Conservation (phyloP, 768 basidiomycete species). For the Lactarius vividus region DNA sequence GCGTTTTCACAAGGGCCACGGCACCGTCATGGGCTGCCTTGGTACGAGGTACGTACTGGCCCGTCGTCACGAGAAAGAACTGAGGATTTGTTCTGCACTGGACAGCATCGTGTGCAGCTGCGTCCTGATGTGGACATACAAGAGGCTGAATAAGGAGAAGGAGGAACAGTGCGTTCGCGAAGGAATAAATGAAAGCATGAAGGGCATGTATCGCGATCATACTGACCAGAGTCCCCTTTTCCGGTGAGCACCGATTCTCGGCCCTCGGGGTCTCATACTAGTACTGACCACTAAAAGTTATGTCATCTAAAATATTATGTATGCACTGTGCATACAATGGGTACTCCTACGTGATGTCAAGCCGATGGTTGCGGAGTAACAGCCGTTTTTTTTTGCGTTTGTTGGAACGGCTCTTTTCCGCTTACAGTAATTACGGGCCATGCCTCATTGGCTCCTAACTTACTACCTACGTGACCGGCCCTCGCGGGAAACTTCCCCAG, state of each 20-base stretch:
- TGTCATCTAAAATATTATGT: too few species aligned
- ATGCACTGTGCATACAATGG: too few species aligned
- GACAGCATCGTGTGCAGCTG: constrained; percentile 40
- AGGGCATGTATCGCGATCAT: constrained; percentile 45
- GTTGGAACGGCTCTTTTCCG: too few species aligned
- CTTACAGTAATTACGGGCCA: too few species aligned
- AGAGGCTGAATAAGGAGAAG: constrained; percentile 48
- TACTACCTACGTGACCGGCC: too few species aligned
- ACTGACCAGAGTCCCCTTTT: constrained; percentile 57
- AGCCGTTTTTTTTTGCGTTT: too few species aligned
- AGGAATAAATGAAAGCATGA: constrained; percentile 42
- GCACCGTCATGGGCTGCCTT: constrained; percentile 39
- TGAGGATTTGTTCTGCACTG: constrained; percentile 18
- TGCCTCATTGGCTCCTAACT: too few species aligned
- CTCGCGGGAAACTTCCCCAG: too few species aligned
- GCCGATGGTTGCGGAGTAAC: too few species aligned
- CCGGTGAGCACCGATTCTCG: constrained; percentile 36
- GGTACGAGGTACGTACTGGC: constrained; percentile 26
- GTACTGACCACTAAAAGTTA: too few species aligned
- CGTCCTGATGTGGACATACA: constrained; percentile 51
- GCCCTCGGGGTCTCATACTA: too few species aligned
- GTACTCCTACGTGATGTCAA: too few species aligned
- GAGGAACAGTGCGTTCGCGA: constrained; percentile 43
- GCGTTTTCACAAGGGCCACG: constrained; percentile 39
- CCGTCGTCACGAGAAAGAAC: not conserved